Base-by-base conservation (phyloP, 2,329 filamentous ascomycete species). In the Apiospora rasikravindrae region DNA sequence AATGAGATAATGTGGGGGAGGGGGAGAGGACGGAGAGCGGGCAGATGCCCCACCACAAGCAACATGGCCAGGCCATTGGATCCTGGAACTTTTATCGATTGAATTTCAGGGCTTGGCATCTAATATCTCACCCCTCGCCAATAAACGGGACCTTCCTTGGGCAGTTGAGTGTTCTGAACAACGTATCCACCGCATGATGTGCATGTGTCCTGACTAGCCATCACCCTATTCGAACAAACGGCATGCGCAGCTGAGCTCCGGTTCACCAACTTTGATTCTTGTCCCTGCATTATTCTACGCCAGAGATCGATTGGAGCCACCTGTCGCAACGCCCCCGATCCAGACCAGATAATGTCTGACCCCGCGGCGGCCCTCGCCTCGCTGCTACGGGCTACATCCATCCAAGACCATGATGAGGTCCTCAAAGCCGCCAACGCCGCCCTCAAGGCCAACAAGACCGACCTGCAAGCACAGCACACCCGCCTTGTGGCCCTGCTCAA, bases 401-500 rank as follows among this genome's bases (percentile, higher is more conserved):
- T 92, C 77, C 82, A 89, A 73, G 93, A 96, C 84, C 92, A 95
- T 81, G 89, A 93, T 67, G 91, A 95, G 81, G 85, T 93, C 69
- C 89, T 96, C 73, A 86, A 88, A 79, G 86, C 89, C 69, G 88
- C 90, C 78, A 90, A 89, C 78, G 88, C 88, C 57, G 87, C 89
- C 69, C 82, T 92, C 73, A 90, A 89, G 77, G 86, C 88, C 71
- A 88, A 90, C 75, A 92, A 91, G 78, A 81, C 81, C 75, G 73
- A 87, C 64, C 73, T 81, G 44, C 84, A 89, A 53, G 91, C 92
- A 70, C 90, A 92, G 49, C 91, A 92, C 80, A 92, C 91, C 47
- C 91, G 92, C 73, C 87, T 92, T 19, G 88, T 96, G 64, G 93
- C 94, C 29, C 87, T 96, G 26, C 86, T 96, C 74, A 94, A 95